Evolutionary conservation across 192 early-diverging fungal species (phyloP).

Genomic region (Glomus cerebriforme): DNA sequence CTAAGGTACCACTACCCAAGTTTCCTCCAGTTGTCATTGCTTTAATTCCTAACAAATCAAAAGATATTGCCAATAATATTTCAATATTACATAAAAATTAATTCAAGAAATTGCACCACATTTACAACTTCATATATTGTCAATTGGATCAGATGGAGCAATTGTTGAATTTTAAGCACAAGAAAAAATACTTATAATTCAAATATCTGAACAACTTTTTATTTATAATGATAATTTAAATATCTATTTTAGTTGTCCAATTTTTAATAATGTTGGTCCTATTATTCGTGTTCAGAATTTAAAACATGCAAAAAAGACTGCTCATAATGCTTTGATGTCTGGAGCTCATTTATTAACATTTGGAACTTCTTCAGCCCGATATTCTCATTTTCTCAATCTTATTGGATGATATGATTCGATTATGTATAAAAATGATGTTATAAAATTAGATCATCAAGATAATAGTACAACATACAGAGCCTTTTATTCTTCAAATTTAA

Average conservation of each 20-base stretch:
- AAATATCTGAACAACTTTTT: background rate
- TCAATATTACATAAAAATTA: background rate
- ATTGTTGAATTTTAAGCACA: too few species aligned
- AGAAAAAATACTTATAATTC: background rate
- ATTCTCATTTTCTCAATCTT: background rate
- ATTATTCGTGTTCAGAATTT: too few species aligned
- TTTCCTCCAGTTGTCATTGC: background rate
- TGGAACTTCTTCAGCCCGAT: background rate
- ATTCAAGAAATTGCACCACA: too few species aligned
- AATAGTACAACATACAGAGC: background rate
- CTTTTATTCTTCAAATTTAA: background rate
- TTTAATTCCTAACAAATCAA: background rate
- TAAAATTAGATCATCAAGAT: slow-evolving; percentile 2
- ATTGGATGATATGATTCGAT: background rate
- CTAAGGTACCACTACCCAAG: background rate
- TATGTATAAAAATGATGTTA: background rate
- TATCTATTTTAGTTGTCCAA: background rate
- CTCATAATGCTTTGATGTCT: too few species aligned
- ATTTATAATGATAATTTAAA: background rate
- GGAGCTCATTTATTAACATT: background rate
- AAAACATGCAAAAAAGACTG: too few species aligned
- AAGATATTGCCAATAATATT: background rate
- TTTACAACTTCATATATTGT: too few species aligned
- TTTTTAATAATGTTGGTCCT: too few species aligned
- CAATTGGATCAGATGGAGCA: too few species aligned